Percentiles rank a stretch among this genome's conserved stretches.
Conservation (phyloP, 2,329 filamentous ascomycete species). For the Dothidotthia symphoricarpi region DNA sequence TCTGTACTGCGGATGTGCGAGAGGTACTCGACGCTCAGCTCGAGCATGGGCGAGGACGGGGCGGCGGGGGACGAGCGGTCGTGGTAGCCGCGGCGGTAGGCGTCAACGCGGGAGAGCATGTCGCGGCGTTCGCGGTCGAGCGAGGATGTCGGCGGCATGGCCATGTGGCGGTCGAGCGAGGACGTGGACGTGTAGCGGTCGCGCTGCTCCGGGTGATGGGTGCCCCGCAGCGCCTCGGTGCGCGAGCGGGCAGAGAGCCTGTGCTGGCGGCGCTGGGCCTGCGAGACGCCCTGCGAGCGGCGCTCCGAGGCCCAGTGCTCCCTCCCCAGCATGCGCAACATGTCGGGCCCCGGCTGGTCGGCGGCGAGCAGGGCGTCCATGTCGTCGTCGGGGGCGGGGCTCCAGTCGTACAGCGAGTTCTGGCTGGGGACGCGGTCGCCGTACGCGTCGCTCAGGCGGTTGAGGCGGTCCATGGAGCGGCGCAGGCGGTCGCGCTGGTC, state of each 20-base stretch:
- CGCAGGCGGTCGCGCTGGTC: conserved; percentile 45
- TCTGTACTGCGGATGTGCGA: conserved; percentile 56
- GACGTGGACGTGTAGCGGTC: conserved; percentile 27
- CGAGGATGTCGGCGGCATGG: conserved; percentile 27
- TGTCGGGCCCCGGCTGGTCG: conserved; percentile 40
- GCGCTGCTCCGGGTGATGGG: conserved; percentile 22
- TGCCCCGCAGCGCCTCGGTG: conserved; percentile 43
- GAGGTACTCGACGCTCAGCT: conserved; percentile 62
- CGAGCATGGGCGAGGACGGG: conserved; percentile 45
- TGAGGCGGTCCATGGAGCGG: conserved; percentile 47
- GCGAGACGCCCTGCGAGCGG: conserved; percentile 43
- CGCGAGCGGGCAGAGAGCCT: conserved; percentile 41
- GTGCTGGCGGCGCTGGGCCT: conserved; percentile 42
- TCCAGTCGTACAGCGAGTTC: conserved; percentile 61
- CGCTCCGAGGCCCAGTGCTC: conserved; percentile 38
- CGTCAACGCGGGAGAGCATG: conserved; percentile 24
- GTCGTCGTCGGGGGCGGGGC: conserved; percentile 47
- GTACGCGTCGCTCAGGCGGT: conserved; percentile 50
- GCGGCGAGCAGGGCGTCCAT: conserved; percentile 16
- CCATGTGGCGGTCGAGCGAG: conserved; percentile 21
- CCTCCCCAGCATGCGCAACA: conserved; percentile 38
- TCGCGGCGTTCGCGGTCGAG: conserved; percentile 21
- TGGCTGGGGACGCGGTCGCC: conserved; percentile 54
- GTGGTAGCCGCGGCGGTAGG: conserved; percentile 29
- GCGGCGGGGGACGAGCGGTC: conserved; percentile 25